Evolutionary conservation across 129 eudicot genomes (phyloP), one percentile per base, ranked within the genome.

Genomic region (Centella asiatica): DNA sequence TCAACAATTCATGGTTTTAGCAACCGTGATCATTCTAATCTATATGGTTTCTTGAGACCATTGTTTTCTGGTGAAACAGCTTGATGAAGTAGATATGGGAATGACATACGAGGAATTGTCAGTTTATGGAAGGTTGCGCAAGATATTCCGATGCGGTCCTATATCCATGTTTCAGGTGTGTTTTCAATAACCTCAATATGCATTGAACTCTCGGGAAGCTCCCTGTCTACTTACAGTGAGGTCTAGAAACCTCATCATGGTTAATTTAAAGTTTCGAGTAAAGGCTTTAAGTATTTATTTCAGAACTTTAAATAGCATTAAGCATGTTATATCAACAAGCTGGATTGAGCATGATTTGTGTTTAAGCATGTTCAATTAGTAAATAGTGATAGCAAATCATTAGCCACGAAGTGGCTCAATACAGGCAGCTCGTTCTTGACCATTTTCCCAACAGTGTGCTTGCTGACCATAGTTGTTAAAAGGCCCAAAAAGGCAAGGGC

Each of bases 11-110:
- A 13, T 14, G 61, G 22, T 29, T n/a, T 37, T 6, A 37, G 58
- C 46, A 37, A 19, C 26, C 31, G 31, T 36, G 11, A 14, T 5
- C 42, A 7, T 19, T 19, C 19, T 59, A 18, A n/a, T 2, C 42
- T 33, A 1, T 57, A 23, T 59, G 23, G 56, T 55, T 15, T 23
- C 31, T 24, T 37, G 51, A 24, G 17, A 62, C 72, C 29, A 32
- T 29, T 67, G 33, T 31, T 42, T 57, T 49, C 44, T 48, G 32
- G 27, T 74, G 57, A 44, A 58, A 66, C 83, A 90, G 98, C 94
- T 87, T 66, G 98, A 92, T 69, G 98, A 87, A 74, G 95, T 87
- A 46, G 98, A 92, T 73, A 92, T 92, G 95, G 95, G 98, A 62
- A 92, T 92, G 98, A 92, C 98, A 54, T 87, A 92, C 25, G 88